Percentiles rank a stretch among this genome's conserved stretches.
Conservation (phyloP, 129 eudicot genomes). For the Ambrosia trifida region DNA sequence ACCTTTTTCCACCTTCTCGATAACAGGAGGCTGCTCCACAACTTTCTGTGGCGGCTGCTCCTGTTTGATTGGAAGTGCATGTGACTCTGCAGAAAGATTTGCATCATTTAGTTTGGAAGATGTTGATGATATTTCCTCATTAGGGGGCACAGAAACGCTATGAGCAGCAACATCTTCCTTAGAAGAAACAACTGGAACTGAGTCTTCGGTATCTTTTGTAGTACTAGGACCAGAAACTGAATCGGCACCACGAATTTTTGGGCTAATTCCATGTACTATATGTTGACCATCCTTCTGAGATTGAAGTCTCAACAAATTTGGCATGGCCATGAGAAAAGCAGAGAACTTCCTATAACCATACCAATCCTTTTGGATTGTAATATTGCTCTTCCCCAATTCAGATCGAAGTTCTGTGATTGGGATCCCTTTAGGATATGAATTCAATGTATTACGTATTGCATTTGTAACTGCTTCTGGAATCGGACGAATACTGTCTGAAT, state of each 20-base stretch:
- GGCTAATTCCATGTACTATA: constrained; percentile 39
- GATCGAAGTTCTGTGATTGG: constrained; percentile 53
- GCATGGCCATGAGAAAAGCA: constrained; percentile 68
- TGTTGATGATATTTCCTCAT: constrained; percentile 22
- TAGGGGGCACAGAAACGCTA: constrained; percentile 11
- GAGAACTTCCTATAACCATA: constrained; percentile 81
- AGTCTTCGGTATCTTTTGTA: constrained; percentile 19
- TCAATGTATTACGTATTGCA: constrained; percentile 48
- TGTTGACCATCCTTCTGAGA: constrained; percentile 40
- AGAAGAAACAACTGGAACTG: constrained; percentile 12
- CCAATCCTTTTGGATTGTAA: constrained; percentile 54
- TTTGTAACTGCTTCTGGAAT: constrained; percentile 59
- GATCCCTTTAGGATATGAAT: constrained; percentile 63
- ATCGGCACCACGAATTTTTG: constrained; percentile 32
- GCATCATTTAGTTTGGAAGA: constrained; percentile 24
- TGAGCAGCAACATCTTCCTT: constrained; percentile 33
- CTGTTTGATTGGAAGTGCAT: constrained; percentile 30
- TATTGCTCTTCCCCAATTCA: constrained; percentile 47
- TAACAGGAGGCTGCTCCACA: constrained; percentile 28
- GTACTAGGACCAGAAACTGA: constrained; percentile 16
- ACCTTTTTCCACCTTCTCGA: constrained; percentile 31
- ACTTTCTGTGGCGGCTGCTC: constrained; percentile 28
- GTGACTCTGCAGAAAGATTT: constrained; percentile 34
- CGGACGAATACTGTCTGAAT: constrained; percentile 47
- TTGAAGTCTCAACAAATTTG: constrained; percentile 56